A percentile compares a stretch with the other conserved stretches of the same genome.
phyloP scores from a whole-genome alignment of 805 yeast species.

The Jamesozyma lodderae region DNA sequence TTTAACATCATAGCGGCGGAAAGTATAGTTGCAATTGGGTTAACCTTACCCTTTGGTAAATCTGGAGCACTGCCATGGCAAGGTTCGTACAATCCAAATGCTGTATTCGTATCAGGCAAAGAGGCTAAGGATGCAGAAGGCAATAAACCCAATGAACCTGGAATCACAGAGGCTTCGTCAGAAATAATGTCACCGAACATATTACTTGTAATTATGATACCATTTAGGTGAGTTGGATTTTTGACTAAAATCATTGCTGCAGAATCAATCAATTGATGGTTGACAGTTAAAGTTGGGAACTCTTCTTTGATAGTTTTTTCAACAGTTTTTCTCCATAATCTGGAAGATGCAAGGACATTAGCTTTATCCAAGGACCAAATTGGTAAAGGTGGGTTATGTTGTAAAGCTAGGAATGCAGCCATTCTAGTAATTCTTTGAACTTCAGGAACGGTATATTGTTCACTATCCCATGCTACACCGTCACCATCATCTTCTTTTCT shows the following conservation, averaged over 20 bases:
- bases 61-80: constrained; percentile 99
- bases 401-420: constrained; percentile 96
- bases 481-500: constrained; percentile 85
- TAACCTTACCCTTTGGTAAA: constrained; percentile 75
- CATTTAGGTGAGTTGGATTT: constrained; percentile 84
- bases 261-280: constrained; percentile 95
- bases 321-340: constrained; percentile 94
- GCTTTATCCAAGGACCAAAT: constrained; percentile 97
- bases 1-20: constrained; percentile 97
- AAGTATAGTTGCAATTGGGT: constrained; percentile 90
- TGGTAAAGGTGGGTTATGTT: constrained; percentile 87
- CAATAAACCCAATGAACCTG: constrained; percentile 91
- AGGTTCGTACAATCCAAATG: constrained; percentile 96
- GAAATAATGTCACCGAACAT: constrained; percentile 98
- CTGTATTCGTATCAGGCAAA: constrained; percentile 88
- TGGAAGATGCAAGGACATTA: constrained; percentile 89
- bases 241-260: constrained; percentile 97
- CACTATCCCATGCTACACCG: constrained; percentile 89
- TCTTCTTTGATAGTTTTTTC: constrained; percentile 75
- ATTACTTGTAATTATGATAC: constrained; percentile 84
- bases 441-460: constrained; percentile 82
- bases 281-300: constrained; percentile 78
- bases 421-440: constrained; percentile 93
- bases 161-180: constrained; percentile 96
- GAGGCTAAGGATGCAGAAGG: constrained; percentile 95